Evolutionary conservation across 805 yeast genomes (phyloP).

Genomic region (Metschnikowia similis): DNA sequence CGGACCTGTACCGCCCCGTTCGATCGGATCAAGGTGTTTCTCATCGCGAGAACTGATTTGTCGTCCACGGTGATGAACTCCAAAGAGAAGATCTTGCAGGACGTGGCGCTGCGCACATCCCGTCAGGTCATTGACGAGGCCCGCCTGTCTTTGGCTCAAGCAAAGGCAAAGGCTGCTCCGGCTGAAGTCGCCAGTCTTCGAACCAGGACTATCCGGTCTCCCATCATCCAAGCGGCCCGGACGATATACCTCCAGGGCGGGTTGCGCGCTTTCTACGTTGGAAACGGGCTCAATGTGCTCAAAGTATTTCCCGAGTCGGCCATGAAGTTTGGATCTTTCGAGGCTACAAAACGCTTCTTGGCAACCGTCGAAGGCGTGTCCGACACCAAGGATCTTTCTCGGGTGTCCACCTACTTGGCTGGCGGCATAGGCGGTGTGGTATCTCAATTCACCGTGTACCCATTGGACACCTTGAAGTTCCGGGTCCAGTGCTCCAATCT

Average conservation of each 20-base stretch:
- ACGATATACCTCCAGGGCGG: constrained; percentile 89
- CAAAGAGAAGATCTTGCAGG: constrained; percentile 39
- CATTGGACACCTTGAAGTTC: constrained; percentile 91
- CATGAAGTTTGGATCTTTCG: constrained; percentile 95
- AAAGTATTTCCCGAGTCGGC: constrained; percentile 97
- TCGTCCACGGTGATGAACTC: constrained; percentile 65
- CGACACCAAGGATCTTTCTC: constrained; percentile 67
- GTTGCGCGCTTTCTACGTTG: constrained; percentile 81
- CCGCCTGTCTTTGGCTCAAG: constrained; percentile 24
- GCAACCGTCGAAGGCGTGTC: constrained; percentile 72
- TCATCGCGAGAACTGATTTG: constrained; percentile 85
- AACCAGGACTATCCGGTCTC: constrained; percentile 56
- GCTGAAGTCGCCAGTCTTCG: constrained; percentile 19
- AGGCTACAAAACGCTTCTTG: constrained; percentile 71
- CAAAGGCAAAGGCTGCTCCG: constrained; percentile 34
- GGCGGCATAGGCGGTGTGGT: constrained; percentile 97
- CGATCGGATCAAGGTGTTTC: constrained; percentile 88
- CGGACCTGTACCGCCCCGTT: constrained; percentile 97
- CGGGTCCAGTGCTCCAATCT: constrained; percentile 89
- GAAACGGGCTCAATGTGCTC: constrained; percentile 88
- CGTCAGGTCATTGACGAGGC: constrained; percentile 34
- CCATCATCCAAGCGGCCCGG: constrained; percentile 73
- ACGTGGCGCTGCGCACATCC: constrained; percentile 33
- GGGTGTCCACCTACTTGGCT: constrained; percentile 76
- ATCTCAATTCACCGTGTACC: constrained; percentile 90